These are phyloP conservation scores for Phaseolus coccineus DNA, from an alignment of 331 rosid species.

Conservation along the genomic window DNA sequence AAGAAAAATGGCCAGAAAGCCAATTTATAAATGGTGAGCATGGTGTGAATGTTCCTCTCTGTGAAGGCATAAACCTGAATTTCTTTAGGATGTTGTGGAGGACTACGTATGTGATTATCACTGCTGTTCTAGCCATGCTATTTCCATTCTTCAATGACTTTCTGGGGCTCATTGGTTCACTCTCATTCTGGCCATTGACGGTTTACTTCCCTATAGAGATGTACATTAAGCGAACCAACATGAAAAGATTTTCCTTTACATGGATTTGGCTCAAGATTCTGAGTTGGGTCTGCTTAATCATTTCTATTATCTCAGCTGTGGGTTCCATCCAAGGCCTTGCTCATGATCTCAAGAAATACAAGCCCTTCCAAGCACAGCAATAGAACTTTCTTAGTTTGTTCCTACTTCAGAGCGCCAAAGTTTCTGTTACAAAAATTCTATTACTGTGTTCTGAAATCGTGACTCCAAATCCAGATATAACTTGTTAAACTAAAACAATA, in stretches of 20 bases:
- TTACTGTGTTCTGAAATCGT: background rate
- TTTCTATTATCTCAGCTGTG: constrained; percentile 71
- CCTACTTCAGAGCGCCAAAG: background rate
- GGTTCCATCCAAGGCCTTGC: constrained; percentile 78
- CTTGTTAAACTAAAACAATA: background rate
- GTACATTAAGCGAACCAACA: constrained; percentile 71
- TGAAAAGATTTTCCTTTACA: constrained; percentile 60
- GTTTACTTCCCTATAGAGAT: constrained; percentile 86
- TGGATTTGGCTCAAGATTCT: constrained; percentile 84
- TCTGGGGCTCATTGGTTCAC: constrained; percentile 77
- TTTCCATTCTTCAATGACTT: constrained; percentile 90
- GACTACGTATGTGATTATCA: constrained; percentile 64
- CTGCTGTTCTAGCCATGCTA: constrained; percentile 74
- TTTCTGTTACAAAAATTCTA: background rate
- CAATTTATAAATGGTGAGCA: constrained; percentile 60
- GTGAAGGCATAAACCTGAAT: constrained; percentile 49
- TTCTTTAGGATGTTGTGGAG: constrained; percentile 79
- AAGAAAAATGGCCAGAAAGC: constrained; percentile 64
- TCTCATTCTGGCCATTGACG: constrained; percentile 82
- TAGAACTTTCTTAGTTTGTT: background rate
- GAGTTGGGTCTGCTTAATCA: constrained; percentile 70
- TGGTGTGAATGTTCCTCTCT: constrained; percentile 54
- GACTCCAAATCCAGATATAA: background rate
- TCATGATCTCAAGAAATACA: constrained; percentile 64
- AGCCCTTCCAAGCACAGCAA: constrained; percentile 68